Evolutionary conservation across 495 filamentous ascomycete genomes (phyloP).

Genomic region (Ramalina intermedia): DNA sequence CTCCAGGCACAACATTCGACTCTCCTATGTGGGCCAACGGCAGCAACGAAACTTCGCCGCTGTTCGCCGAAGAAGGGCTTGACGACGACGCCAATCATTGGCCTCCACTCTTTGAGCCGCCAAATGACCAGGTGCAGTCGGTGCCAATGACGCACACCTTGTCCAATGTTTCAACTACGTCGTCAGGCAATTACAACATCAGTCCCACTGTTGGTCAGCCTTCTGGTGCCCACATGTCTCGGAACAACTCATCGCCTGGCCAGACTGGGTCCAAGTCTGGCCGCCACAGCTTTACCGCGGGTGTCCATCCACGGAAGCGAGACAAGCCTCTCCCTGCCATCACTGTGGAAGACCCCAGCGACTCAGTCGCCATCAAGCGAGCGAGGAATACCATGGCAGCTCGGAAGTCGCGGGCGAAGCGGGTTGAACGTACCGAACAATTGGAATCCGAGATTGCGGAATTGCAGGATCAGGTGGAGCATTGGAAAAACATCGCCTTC

Average conservation of each 20-base stretch:
- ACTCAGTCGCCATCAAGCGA: slow-evolving; percentile 70
- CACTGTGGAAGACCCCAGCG: slow-evolving; percentile 54
- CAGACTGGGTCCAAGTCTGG: slow-evolving; percentile 28
- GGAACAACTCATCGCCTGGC: slow-evolving; percentile 24
- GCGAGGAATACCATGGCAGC: slow-evolving; percentile 92
- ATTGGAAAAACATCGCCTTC: slow-evolving; percentile 12
- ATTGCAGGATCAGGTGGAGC: slow-evolving; percentile 16
- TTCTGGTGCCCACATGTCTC: slow-evolving; percentile 24
- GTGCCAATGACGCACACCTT: slow-evolving; percentile 24
- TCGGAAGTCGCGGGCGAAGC: slow-evolving; percentile 81
- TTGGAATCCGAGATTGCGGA: slow-evolving; percentile 38
- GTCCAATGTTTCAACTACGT: slow-evolving; percentile 10
- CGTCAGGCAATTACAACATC: slow-evolving; percentile 16
- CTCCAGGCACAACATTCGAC: slow-evolving; percentile 54
- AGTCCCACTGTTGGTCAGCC: slow-evolving; percentile 22
- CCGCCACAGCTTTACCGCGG: slow-evolving; percentile 50
- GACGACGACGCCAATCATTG: slow-evolving; percentile 39
- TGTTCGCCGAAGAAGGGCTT: slow-evolving; percentile 42
- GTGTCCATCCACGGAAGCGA: slow-evolving; percentile 53
- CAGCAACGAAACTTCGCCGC: slow-evolving; percentile 64
- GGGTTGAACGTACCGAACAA: slow-evolving; percentile 51
- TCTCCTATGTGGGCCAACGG: slow-evolving; percentile 44
- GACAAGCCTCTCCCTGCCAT: slow-evolving; percentile 75
- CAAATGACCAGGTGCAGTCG: slow-evolving; percentile 23
- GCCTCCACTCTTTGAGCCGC: slow-evolving; percentile 19